phyloP scores from a whole-genome alignment of 345 rosid genomes.

The Boechera stricta region DNA sequence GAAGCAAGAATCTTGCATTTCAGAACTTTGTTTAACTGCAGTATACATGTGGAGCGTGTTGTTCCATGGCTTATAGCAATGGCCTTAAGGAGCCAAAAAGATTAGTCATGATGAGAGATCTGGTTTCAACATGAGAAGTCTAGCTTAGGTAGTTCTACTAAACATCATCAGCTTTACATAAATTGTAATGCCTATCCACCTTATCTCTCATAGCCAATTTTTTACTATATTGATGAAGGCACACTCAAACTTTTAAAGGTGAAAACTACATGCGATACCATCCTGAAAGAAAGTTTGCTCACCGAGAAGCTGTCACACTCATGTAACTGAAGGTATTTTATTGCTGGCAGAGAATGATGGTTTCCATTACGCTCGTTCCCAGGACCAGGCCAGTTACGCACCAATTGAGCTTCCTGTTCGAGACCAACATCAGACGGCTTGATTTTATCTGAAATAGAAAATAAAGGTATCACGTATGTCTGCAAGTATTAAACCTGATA shows the following conservation, averaged over 20 bases:
- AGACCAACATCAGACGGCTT: slow-evolving; percentile 97
- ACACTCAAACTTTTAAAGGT: slow-evolving; percentile 1
- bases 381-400: slow-evolving; percentile 72
- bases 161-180: slow-evolving; percentile 1
- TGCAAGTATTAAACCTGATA: slow-evolving; percentile 1
- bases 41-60: background rate
- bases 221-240: background rate
- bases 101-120: slow-evolving; percentile 3
- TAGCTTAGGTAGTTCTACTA: slow-evolving; percentile 12
- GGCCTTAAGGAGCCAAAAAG: slow-evolving; percentile 3
- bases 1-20: slow-evolving; percentile 11
- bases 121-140: slow-evolving; percentile 18
- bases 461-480: slow-evolving; percentile 13
- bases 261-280: slow-evolving; percentile 1
- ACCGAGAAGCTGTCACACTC: slow-evolving; percentile 96
- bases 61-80: background rate
- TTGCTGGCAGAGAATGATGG: slow-evolving; percentile 66
- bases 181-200: background rate
- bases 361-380: slow-evolving; percentile 69
- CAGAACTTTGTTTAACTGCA: slow-evolving; percentile 11
- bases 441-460: slow-evolving; percentile 77
- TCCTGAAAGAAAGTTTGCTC: slow-evolving; percentile 43
- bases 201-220: background rate
- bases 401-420: slow-evolving; percentile 88
- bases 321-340: slow-evolving; percentile 80